These are phyloP conservation scores for Hanseniaspora lindneri DNA, from an alignment of 805 yeast species.

Conservation along the genomic window DNA sequence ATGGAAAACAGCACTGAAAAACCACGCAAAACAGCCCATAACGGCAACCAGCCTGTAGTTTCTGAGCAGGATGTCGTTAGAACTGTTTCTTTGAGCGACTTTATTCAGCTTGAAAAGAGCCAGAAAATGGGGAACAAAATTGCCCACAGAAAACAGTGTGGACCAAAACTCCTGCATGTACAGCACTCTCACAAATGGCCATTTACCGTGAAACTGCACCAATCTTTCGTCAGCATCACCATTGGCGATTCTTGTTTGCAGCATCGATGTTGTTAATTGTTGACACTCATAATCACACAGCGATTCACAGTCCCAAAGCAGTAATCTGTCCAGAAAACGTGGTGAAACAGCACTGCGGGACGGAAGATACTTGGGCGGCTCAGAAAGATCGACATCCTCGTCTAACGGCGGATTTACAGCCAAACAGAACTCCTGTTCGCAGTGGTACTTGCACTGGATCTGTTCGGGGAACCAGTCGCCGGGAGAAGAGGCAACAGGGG, in stretches of 20 bases:
- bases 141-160: conserved; percentile 62
- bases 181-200: conserved; percentile 77
- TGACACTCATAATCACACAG: conserved; percentile 94
- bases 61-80: conserved; percentile 17
- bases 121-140: conserved; percentile 51
- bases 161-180: conserved; percentile 81
- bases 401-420: not conserved
- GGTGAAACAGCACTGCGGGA: not conserved
- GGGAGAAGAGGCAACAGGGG: not conserved
- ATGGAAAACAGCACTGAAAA: conserved; percentile 75
- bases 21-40: conserved; percentile 79
- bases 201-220: conserved; percentile 90
- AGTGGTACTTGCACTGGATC: conserved; percentile 11
- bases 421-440: conserved; percentile 1
- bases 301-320: conserved; percentile 55
- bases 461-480: conserved; percentile 15
- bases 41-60: conserved; percentile 34
- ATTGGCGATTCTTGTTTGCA: conserved; percentile 33
- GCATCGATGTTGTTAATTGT: conserved; percentile 46
- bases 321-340: not conserved
- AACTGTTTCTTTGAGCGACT: not conserved
- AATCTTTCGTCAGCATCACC: conserved; percentile 26
- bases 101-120: conserved; percentile 32
- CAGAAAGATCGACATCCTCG: conserved; percentile 3
- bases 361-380: not conserved